phyloP scores from a whole-genome alignment of 2,329 filamentous ascomycete genomes.

The Aspergillus tubingensis region DNA sequence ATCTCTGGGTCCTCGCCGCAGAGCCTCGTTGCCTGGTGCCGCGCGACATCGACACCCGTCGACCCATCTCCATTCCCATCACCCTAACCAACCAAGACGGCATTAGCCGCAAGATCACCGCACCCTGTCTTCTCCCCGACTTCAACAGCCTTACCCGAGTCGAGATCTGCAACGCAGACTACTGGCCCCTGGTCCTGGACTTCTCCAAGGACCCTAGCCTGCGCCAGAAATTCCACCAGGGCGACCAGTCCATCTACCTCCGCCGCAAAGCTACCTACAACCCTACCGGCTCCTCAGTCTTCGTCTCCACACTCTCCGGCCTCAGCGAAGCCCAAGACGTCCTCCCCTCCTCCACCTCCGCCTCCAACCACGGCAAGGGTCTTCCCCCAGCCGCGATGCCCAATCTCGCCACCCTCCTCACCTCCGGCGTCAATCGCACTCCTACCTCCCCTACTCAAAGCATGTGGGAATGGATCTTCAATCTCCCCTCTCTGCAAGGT shows the following conservation, averaged over 20 bases:
- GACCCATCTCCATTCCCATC: constrained; percentile 74
- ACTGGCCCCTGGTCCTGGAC: constrained; percentile 81
- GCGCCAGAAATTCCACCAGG: constrained; percentile 61
- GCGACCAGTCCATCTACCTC: constrained; percentile 73
- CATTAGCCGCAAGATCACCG: constrained; percentile 39
- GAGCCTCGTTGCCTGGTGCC: constrained; percentile 87
- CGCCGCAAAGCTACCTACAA: constrained; percentile 69
- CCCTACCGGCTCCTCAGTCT: constrained; percentile 60
- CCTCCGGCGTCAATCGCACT: constrained; percentile 24
- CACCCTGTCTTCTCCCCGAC: constrained; percentile 60
- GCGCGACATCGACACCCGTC: constrained; percentile 80
- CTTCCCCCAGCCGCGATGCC: constrained; percentile 27
- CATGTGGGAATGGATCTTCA: constrained; percentile 75
- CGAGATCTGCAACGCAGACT: constrained; percentile 55
- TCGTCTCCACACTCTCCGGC: constrained; percentile 72
- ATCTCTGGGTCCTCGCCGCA: constrained; percentile 93
- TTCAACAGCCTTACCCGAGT: constrained; percentile 40
- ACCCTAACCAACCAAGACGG: constrained; percentile 60
- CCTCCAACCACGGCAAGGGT: constrained; percentile 28
- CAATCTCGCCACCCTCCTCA: constrained; percentile 26
- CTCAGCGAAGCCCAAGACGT: constrained; percentile 63
- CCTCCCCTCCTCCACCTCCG: constrained; percentile 30
- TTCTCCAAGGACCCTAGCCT: constrained; percentile 66
- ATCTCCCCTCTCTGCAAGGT: constrained; percentile 56
- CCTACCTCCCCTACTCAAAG: constrained; percentile 37